Evolutionary conservation across 2,329 filamentous ascomycete genomes (phyloP).

Genomic region (Diaporthe sp.): DNA sequence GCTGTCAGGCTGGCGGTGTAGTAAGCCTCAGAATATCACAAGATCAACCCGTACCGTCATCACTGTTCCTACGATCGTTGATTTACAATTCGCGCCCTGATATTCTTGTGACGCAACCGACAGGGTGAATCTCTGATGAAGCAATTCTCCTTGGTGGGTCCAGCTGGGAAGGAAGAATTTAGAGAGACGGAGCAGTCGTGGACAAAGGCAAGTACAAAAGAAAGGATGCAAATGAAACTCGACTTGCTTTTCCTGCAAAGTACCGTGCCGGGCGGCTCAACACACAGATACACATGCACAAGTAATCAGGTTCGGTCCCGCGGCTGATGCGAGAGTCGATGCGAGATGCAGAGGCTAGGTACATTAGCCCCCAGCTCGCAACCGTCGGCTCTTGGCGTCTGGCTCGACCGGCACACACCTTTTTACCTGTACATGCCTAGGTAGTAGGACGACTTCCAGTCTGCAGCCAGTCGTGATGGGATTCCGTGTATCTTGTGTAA

Average conservation of each 20-base stretch:
- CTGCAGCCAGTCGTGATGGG: neutral
- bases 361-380: constrained; percentile 5
- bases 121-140: too few species aligned
- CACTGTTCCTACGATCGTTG: neutral
- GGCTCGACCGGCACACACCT: neutral
- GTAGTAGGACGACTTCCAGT: constrained; percentile 1
- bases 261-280: neutral
- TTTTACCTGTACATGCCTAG: neutral
- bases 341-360: constrained; percentile 10
- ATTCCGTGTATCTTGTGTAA: neutral
- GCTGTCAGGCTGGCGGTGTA: constrained; percentile 16
- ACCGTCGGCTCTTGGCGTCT: constrained; percentile 1
- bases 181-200: neutral
- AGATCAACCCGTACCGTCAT: neutral
- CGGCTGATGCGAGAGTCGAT: constrained; percentile 18
- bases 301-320: neutral
- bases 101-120: neutral
- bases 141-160: too few species aligned
- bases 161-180: neutral
- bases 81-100: neutral
- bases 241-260: neutral
- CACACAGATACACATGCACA: neutral
- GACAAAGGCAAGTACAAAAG: neutral
- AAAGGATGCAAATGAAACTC: neutral
- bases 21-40: constrained; percentile 26